phyloP scores from a whole-genome alignment of 148 eudicot genomes.

The Mesembryanthemum crystallinum region DNA sequence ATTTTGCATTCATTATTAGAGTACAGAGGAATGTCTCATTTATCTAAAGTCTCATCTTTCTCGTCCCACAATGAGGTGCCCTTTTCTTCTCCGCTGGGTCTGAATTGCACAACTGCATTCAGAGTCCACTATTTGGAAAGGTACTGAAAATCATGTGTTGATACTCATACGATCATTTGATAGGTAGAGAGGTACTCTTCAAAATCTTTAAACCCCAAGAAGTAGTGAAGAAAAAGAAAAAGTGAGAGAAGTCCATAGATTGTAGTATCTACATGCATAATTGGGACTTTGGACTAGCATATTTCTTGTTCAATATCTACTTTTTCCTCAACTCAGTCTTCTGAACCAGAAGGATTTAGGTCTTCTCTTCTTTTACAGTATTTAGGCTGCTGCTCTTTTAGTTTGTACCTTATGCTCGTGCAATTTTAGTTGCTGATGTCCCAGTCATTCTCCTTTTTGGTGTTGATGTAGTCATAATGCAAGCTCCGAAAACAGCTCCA shows the following conservation, averaged over 20 bases:
- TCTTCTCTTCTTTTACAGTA: neutral
- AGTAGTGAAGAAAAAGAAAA: neutral
- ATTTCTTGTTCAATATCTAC: neutral
- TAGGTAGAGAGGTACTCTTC: neutral
- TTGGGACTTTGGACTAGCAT: neutral
- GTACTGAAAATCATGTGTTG: too few relatives aligned
- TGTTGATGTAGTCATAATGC: constrained; percentile 72
- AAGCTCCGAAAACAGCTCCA: constrained; percentile 62
- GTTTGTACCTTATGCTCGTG: neutral
- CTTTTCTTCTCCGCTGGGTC: neutral
- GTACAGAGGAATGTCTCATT: neutral
- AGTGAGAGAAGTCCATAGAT: neutral
- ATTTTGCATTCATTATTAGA: neutral
- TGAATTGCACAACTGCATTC: neutral
- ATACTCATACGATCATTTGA: neutral
- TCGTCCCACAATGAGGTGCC: too few relatives aligned
- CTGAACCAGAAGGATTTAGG: neutral
- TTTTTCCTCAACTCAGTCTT: neutral
- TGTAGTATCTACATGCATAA: neutral
- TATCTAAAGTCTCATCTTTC: neutral
- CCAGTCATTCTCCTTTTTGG: neutral
- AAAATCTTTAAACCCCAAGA: neutral
- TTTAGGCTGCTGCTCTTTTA: neutral
- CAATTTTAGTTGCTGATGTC: constrained; percentile 4
- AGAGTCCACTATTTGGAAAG: neutral